Percentiles rank a stretch among this genome's conserved stretches.
phyloP scores from a whole-genome alignment of 345 rosid species.

The Syzygium aromaticum region DNA sequence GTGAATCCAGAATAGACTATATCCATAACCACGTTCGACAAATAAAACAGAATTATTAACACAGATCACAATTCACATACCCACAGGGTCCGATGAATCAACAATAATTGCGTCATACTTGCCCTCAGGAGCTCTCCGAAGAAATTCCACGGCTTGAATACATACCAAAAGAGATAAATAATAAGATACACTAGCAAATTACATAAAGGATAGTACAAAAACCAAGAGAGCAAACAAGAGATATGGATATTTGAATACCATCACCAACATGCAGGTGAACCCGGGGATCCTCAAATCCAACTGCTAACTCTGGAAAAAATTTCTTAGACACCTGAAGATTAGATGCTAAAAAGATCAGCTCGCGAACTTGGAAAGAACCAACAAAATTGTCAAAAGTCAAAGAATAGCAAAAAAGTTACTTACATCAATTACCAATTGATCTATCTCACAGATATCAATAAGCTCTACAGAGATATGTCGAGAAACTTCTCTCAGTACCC shows the following conservation, averaged over 20 bases:
- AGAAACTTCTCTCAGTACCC: conserved; percentile 86
- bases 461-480: conserved; percentile 82
- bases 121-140: conserved; percentile 49
- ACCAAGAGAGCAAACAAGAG: not conserved
- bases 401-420: conserved; percentile 11
- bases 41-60: not conserved
- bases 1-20: not conserved
- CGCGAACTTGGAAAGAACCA: not conserved
- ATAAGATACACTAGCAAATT: not conserved
- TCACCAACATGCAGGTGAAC: conserved; percentile 87
- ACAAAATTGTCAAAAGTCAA: not conserved
- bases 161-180: not conserved
- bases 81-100: conserved; percentile 96
- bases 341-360: conserved; percentile 1
- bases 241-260: conserved; percentile 39
- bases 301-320: conserved; percentile 71
- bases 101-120: conserved; percentile 89
- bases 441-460: conserved; percentile 95
- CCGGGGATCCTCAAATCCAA: conserved; percentile 95
- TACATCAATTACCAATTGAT: conserved; percentile 94
- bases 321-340: conserved; percentile 57
- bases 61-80: conserved; percentile 26
- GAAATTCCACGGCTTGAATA: conserved; percentile 73
- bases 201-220: not conserved
- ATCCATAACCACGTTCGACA: not conserved